Evolutionary conservation across 1,284 basidiomycete species (phyloP), one percentile per base, ranked within the genome.

Genomic region (Inonotus hispidus): DNA sequence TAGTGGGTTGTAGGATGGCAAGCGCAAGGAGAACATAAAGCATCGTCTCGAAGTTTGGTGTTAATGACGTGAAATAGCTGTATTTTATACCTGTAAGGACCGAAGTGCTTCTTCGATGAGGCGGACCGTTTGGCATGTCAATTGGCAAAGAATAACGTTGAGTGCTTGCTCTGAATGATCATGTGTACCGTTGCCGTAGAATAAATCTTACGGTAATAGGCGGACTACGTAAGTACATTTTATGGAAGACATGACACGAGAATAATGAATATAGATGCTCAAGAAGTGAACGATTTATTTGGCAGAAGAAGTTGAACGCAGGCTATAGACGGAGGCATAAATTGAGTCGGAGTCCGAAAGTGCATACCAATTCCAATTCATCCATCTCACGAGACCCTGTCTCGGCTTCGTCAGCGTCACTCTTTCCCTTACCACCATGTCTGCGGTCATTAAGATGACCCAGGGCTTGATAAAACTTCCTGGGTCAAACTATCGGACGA

Each of bases 401-500:
- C n/a, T 32, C 25, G 1, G 50, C 50, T 52, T 52, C 50, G 50
- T 52, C 50, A 52, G 11, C 49, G 27, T 27, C 21, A 25, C 14
- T 32, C 23, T 14, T 32, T 14, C n/a, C n/a, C n/a, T n/a, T n/a
- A 57, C 56, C 56, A 57, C 27, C 21, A 57, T 46, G 45, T n/a
- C 57, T 11, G 7, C n/a, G 16, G 25, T 38, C 32, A n/a, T 11
- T 23, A 21, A 39, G 25, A 32, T 59, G 14, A 16, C 32, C 19
- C 59, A 61, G 39, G 59, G 59, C 10, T 21, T 61, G 6, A 2
- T 61, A 13, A 54, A 61, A 19, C 29, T 61, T 1, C 59, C 59
- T 11, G 59, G 59, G 21, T 61, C 59, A 25, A 56, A 37, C 21
- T 38, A 53, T 38, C 38, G 45, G 25, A 82, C 80, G 1, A 84